Evolutionary conservation across 805 yeast genomes (phyloP).

Genomic region (Cyberlindnera subsufficiens): DNA sequence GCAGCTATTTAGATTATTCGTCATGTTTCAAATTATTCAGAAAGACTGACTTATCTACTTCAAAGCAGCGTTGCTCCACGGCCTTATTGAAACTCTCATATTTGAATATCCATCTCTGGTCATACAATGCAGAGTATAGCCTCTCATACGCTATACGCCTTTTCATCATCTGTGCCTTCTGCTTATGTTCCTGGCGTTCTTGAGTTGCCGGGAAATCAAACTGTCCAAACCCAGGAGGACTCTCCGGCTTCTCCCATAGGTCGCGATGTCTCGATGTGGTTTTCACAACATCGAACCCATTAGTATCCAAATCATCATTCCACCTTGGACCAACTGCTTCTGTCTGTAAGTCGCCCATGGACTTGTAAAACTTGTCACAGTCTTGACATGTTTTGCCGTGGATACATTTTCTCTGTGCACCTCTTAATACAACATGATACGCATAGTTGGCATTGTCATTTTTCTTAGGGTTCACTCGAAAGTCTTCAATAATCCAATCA

Average conservation of each 20-base stretch:
- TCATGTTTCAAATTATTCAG: conserved; percentile 10
- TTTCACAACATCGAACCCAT: conserved; percentile 14
- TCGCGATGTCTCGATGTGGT: conserved; percentile 21
- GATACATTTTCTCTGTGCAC: conserved; percentile 25
- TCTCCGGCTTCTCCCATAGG: conserved; percentile 29
- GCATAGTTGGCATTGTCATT: conserved; percentile 27
- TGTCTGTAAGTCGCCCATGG: conserved; percentile 23
- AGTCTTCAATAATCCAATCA: conserved; percentile 34
- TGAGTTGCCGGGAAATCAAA: conserved; percentile 57
- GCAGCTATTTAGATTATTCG: neutral
- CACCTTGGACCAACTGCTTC: conserved; percentile 24
- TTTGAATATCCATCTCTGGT: conserved; percentile 40
- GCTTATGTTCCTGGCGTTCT: conserved; percentile 34
- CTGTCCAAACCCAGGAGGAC: conserved; percentile 57
- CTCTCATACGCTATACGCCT: conserved; percentile 37
- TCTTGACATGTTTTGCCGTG: conserved; percentile 30
- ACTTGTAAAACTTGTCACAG: conserved; percentile 28
- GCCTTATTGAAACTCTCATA: conserved; percentile 32
- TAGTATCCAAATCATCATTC: conserved; percentile 12
- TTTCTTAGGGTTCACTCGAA: conserved; percentile 28
- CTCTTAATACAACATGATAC: conserved; percentile 29
- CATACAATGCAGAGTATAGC: conserved; percentile 36
- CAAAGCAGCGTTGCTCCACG: conserved; percentile 27
- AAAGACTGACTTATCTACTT: conserved; percentile 24
- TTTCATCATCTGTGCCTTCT: conserved; percentile 29